phyloP scores from a whole-genome alignment of 225 moss, liverwort and hornwort genomes.

The Marchantia paleacea region DNA sequence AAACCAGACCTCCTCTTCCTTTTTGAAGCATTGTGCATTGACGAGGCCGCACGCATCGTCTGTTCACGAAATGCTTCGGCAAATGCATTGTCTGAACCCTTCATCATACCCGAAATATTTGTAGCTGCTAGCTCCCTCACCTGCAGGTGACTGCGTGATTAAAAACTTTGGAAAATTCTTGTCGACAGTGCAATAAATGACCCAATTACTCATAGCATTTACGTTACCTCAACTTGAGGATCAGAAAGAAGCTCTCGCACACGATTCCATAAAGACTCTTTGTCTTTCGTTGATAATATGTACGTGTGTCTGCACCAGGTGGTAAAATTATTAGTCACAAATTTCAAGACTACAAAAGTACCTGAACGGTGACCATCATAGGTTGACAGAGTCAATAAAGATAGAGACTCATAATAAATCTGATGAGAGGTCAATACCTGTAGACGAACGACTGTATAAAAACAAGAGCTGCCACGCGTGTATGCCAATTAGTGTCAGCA shows the following conservation, averaged over 20 bases:
- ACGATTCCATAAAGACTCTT: constrained; percentile 66
- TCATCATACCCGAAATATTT: constrained; percentile 92
- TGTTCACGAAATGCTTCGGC: constrained; percentile 79
- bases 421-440: constrained; percentile 43
- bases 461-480: constrained; percentile 79
- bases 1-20: constrained; percentile 66
- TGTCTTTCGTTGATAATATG: constrained; percentile 56
- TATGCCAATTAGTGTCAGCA: constrained; percentile 83
- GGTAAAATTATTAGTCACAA: not conserved
- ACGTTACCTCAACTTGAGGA: constrained; percentile 89
- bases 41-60: constrained; percentile 50
- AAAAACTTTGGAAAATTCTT: not conserved
- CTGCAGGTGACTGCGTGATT: constrained; percentile 34
- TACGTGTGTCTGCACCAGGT: constrained; percentile 69
- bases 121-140: constrained; percentile 90
- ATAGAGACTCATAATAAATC: not conserved
- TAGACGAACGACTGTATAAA: constrained; percentile 88
- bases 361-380: not conserved
- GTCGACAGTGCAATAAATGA: not conserved
- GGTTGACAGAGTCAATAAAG: not conserved
- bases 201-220: not conserved
- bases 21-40: constrained; percentile 54
- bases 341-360: not conserved
- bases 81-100: constrained; percentile 70
- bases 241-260: constrained; percentile 87